Base-by-base conservation (phyloP, 129 eudicot species). In the Artemisia annua region DNA sequence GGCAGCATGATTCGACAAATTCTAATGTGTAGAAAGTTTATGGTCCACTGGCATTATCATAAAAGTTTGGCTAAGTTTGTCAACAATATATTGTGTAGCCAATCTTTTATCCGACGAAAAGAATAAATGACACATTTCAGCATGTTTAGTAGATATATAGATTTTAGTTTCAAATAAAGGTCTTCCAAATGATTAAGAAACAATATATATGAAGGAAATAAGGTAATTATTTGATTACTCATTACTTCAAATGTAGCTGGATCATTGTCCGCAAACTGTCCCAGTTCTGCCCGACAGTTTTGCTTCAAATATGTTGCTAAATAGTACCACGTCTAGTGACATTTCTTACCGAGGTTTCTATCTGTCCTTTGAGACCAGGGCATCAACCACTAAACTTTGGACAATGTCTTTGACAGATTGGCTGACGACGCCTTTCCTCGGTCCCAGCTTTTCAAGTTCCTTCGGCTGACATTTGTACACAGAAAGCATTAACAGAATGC, bases 391-490 rank as follows among this genome's bases (percentile, higher is more conserved):
- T 28, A 93, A 81, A 81, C 86, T 84, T 71, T 93, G 98, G 72
- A 89, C 67, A 76, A 93, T 96, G 66, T 93, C 98, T 78, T 93
- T 93, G 51, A 93, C 95, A 71, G 98, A 93, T 64, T 93, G 98
- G 66, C 82, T 77, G 63, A 89, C 89, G 26, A 93, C 97, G 39
- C 98, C 98, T 80, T 93, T 93, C 79, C 85, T 85, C 4, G 98
- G 98, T 48, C 97, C 98, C 85, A 83, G 28, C 85, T 93, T 93
- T 81, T 93, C 97, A 77, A 87, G 97, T 78, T 93, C 97, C 86
- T 89, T 93, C 63, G 87, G 98, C 98, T 93, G 84, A 74, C 70
- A 73, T 73, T 28, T 59, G 63, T 26, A 65, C 28, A 60, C 26
- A 73, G 35, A 72, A 55, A 54, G 28, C 70, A 68, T 28, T 26